Base-by-base conservation (phyloP, 352 stramenopile species). In the Phytophthora aleatoria region DNA sequence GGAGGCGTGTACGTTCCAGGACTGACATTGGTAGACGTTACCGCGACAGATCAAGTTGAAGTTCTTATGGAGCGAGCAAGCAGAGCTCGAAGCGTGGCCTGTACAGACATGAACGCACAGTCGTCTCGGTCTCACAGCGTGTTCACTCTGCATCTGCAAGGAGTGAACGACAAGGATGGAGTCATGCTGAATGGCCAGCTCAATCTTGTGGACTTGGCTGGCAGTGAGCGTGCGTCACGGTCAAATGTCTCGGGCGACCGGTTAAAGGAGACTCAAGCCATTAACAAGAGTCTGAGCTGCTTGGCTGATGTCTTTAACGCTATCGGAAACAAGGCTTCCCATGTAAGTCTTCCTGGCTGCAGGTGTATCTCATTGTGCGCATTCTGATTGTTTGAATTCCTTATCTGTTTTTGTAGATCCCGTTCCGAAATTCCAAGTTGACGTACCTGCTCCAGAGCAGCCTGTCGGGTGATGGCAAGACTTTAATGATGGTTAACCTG, bases 211-310 rank as follows among this genome's bases (percentile, higher is more conserved):
- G 87, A 96, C 65, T 71, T 96, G 42, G 87, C 87, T 35, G 87
- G 87, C 5, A 92, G 81, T 42, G 87, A 94, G 56, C 81, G 87
- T n/a, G 75, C 89, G 13, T 91, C 78, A 7, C 65, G 82, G 35
- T 98, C 91, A 26, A 91, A 94, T 57, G 89, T 93, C 26, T 92
- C 95, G 47, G 92, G 89, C 11, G 81, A 97, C 33, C 86, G 95
- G n/a, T 75, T 99, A 33, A 98, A 98, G 69, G 97, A 99, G 69
- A 97, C 97, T 3, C 94, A 99, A 77, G 89, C 94, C 9, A 99
- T 99, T 73, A 99, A 99, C 84, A 99, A 99, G 76, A 99, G 94
- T 71, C 83, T 99, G 27, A 99, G 94, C 76, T 97, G 91, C 28
- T 79, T 99, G 2, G 96, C 94, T n/a, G 97, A 99, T 76, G 97